Evolutionary conservation across 306 rosid species (phyloP).

Genomic region (Quercus mongolica): DNA sequence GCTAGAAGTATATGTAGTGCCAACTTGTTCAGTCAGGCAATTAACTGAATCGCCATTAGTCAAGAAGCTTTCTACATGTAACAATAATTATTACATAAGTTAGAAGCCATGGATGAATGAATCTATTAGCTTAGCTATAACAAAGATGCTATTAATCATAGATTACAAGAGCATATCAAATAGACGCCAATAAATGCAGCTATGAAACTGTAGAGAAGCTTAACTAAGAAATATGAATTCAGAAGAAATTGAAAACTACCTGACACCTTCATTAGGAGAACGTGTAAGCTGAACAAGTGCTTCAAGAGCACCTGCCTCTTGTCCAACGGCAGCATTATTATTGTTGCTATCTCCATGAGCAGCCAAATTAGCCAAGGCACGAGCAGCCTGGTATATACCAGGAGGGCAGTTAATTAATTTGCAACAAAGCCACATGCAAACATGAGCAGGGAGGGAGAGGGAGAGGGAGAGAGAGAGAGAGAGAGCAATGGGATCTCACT

Average conservation of each 20-base stretch:
- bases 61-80: neutral
- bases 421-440: neutral
- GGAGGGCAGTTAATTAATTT: constrained; percentile 19
- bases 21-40: neutral
- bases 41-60: neutral
- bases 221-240: neutral
- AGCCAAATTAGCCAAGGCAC: constrained; percentile 99
- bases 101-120: neutral
- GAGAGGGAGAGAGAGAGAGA: neutral
- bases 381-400: constrained; percentile 78
- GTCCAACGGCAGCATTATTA: constrained; percentile 97
- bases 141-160: too few relatives aligned
- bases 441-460: neutral
- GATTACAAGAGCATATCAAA: too few relatives aligned
- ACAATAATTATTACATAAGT: neutral
- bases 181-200: neutral
- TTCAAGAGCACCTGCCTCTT: constrained; percentile 99
- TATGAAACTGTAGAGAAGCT: neutral
- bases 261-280: constrained; percentile 96
- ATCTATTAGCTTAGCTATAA: neutral
- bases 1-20: neutral
- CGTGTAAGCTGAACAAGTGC: constrained; percentile 99
- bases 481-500: neutral
- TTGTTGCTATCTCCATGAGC: constrained; percentile 99
- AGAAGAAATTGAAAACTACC: constrained; percentile 46